Evolutionary conservation across 2,329 filamentous ascomycete species (phyloP).

Genomic region (Ophiostoma australiae): DNA sequence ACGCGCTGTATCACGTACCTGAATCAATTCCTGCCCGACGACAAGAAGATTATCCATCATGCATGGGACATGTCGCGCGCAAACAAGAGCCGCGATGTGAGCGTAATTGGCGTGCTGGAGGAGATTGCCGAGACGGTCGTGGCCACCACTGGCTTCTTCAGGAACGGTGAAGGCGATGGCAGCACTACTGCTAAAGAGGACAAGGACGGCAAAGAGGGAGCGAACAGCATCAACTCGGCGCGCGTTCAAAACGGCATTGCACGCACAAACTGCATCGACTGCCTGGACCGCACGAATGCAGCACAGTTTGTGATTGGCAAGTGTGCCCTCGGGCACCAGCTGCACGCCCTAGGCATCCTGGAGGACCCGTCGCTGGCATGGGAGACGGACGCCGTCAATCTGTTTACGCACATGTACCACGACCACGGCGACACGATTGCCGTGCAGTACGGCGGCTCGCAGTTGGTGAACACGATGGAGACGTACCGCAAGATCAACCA

Average conservation of each 20-base stretch:
- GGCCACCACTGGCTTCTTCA: slow-evolving; percentile 84
- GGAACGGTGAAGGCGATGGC: slow-evolving; percentile 72
- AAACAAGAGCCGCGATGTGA: slow-evolving; percentile 83
- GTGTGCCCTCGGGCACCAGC: slow-evolving; percentile 81
- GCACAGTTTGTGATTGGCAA: slow-evolving; percentile 98
- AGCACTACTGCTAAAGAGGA: slow-evolving; percentile 33
- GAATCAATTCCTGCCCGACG: slow-evolving; percentile 82
- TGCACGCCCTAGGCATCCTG: slow-evolving; percentile 86
- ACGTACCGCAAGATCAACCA: slow-evolving; percentile 99
- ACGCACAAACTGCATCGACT: slow-evolving; percentile 96
- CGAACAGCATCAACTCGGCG: slow-evolving; percentile 38
- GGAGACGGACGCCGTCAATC: slow-evolving; percentile 90
- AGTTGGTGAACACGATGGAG: slow-evolving; percentile 98
- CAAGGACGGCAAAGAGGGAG: neutral
- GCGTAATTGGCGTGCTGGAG: slow-evolving; percentile 91
- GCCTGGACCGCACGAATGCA: slow-evolving; percentile 92
- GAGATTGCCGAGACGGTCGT: slow-evolving; percentile 84
- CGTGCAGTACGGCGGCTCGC: slow-evolving; percentile 93
- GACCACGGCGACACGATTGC: slow-evolving; percentile 97
- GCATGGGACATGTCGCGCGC: slow-evolving; percentile 98
- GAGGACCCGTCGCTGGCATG: slow-evolving; percentile 73
- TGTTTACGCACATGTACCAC: slow-evolving; percentile 98
- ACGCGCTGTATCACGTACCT: slow-evolving; percentile 84
- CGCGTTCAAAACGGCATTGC: slow-evolving; percentile 86
- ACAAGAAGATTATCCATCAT: slow-evolving; percentile 85